Percentiles rank a stretch among this genome's conserved stretches.
phyloP scores from a whole-genome alignment of 352 stramenopile species.

The Aphanomyces cochlioides region DNA sequence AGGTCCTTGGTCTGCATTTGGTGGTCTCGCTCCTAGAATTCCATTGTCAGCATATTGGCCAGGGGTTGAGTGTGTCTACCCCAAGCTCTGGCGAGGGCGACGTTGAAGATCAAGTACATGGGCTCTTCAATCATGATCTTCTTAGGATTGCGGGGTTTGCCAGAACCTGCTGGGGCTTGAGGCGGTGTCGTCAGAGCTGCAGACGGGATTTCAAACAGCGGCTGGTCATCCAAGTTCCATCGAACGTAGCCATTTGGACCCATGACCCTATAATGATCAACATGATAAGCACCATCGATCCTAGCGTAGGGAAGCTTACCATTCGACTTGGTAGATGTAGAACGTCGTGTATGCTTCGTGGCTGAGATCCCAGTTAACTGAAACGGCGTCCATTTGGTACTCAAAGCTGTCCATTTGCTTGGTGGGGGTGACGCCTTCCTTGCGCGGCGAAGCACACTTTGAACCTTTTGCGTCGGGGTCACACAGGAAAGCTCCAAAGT shows the following conservation, averaged over 20 bases:
- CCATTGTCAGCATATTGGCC: not conserved
- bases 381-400: conserved; percentile 76
- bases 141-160: conserved; percentile 51
- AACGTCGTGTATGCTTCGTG: conserved; percentile 58
- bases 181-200: conserved; percentile 49
- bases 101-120: conserved; percentile 93
- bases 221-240: conserved; percentile 55
- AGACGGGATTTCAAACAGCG: conserved; percentile 55
- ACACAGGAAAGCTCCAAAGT: conserved; percentile 33
- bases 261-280: conserved; percentile 39
- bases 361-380: conserved; percentile 69
- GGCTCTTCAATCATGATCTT: conserved; percentile 85
- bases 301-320: conserved; percentile 10
- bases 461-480: conserved; percentile 27
- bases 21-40: conserved; percentile 36
- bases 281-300: too few relatives aligned
- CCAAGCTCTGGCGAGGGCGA: conserved; percentile 88
- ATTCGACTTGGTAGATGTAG: conserved; percentile 37
- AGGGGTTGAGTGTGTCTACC: conserved; percentile 29
- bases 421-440: conserved; percentile 26
- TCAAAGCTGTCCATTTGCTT: conserved; percentile 31
- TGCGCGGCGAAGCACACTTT: conserved; percentile 35
- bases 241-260: conserved; percentile 55
- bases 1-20: conserved; percentile 42
- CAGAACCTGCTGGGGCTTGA: conserved; percentile 36